These are phyloP conservation scores for Penicillium sclerotiorum DNA, from an alignment of 2,329 filamentous ascomycete genomes.

Conservation along the genomic window DNA sequence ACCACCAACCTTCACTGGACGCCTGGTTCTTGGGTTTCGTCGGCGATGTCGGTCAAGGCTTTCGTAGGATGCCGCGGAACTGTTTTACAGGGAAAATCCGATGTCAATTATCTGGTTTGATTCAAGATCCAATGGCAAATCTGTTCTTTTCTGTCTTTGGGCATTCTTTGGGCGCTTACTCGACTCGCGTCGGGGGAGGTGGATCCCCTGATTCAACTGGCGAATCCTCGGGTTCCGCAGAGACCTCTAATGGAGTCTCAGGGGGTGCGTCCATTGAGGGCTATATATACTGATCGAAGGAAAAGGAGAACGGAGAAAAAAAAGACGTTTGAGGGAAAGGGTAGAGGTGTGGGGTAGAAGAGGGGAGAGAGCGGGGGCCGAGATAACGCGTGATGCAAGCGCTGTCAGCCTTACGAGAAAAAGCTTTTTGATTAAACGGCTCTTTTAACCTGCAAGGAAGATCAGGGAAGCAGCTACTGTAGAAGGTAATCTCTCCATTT, in stretches of 20 bases:
- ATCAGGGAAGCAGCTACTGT: slow-evolving; percentile 3
- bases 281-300: not conserved
- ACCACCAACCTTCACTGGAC: slow-evolving; percentile 59
- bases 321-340: slow-evolving; percentile 2
- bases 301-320: not conserved
- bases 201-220: slow-evolving; percentile 8
- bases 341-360: slow-evolving; percentile 25
- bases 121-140: not conserved
- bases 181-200: slow-evolving; percentile 12
- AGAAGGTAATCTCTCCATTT: not conserved
- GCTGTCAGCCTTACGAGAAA: slow-evolving; percentile 28
- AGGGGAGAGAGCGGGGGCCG: slow-evolving; percentile 15
- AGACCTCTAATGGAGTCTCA: slow-evolving; percentile 14
- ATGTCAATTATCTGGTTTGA: not conserved
- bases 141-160: not conserved
- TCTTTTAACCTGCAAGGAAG: not conserved
- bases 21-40: slow-evolving; percentile 61
- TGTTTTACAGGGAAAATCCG: slow-evolving; percentile 1
- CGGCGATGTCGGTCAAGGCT: slow-evolving; percentile 68
- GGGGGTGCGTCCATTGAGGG: slow-evolving; percentile 18
- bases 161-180: slow-evolving; percentile 11
- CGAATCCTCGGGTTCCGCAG: slow-evolving; percentile 13
- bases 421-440: not conserved
- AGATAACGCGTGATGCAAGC: slow-evolving; percentile 21
- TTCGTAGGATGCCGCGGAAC: slow-evolving; percentile 53